Conservation (phyloP, 2,329 filamentous ascomycete genomes). For the Phoma sp. region DNA sequence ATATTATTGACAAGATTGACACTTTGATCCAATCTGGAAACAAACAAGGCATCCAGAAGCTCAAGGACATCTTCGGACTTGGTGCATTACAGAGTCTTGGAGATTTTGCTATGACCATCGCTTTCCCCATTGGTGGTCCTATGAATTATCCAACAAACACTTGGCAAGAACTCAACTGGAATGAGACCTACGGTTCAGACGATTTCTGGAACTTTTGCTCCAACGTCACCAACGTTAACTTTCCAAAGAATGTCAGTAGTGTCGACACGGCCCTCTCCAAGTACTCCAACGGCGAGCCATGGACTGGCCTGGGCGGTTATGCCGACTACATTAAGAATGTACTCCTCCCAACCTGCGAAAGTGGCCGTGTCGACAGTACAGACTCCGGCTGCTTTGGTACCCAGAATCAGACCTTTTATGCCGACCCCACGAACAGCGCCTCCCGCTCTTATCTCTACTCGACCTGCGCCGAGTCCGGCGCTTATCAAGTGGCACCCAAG, state of each 20-base stretch:
- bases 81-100: constrained; percentile 54
- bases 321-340: constrained; percentile 60
- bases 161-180: constrained; percentile 64
- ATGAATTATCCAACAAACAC: constrained; percentile 60
- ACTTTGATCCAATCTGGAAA: constrained; percentile 54
- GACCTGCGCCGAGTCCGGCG: constrained; percentile 58
- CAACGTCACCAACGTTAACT: constrained; percentile 58
- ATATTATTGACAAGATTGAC: constrained; percentile 61
- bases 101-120: constrained; percentile 60
- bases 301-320: constrained; percentile 61
- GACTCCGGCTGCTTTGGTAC: constrained; percentile 55
- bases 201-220: constrained; percentile 63
- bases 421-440: constrained; percentile 51
- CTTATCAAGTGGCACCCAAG: constrained; percentile 58
- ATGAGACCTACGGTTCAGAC: constrained; percentile 48
- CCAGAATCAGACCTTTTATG: constrained; percentile 54
- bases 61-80: constrained; percentile 59
- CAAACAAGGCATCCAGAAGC: constrained; percentile 51
- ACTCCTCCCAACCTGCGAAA: constrained; percentile 54
- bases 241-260: constrained; percentile 53
- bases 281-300: constrained; percentile 59
- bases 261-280: constrained; percentile 57
- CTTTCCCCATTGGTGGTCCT: constrained; percentile 57
- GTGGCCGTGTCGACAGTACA: constrained; percentile 53
- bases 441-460: constrained; percentile 60